Evolutionary conservation across 208 protist species (phyloP), one percentile per base, ranked within the genome.

Genomic region (Trypanosomatidae sp.): DNA sequence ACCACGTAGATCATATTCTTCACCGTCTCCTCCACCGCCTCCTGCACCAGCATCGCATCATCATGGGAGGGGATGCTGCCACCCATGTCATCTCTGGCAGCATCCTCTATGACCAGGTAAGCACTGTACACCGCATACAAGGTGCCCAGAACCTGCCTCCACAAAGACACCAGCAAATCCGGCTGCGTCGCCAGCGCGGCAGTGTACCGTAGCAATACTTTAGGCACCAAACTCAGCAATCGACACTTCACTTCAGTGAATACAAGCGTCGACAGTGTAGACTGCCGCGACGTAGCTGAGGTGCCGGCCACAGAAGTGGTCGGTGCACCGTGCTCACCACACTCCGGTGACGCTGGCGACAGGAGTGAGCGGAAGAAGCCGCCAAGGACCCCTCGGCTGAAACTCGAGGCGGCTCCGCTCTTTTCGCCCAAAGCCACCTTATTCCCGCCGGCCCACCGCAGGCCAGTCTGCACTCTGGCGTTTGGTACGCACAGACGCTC

Each of bases 1-100:
- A 89, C 70, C 22, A 97, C 92, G 76, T 88, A 89, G 43, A 97
- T 78, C 82, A 94, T 92, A 56, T 97, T 97, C 72, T 94, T 95
- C 65, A 97, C 87, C 30, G 86, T 82, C 72, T 97, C 92, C 80
- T 97, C 83, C 19, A 97, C 87, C 17, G 89, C 90, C 80, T 95
- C 90, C 50, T 84, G 81, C 69, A 95, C 77, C 47, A 75, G 67
- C 58, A 69, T 66, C 10, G 82, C 65, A 25, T 91, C 88, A 25
- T 91, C 87, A 36, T 75, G 47, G 39, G 49, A 36, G 39, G 58
- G 39, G 25, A 52, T 28, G 4, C n/a, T 28, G 36, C 43, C 9
- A 41, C 62, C 30, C 36, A 17, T 52, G 43, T 41, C 36, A 33
- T 4, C 0, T 33, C 56, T 19, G 68, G 44, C 13, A 13, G 43